Percentiles rank a stretch among this genome's conserved stretches.
Conservation (phyloP, 2,329 filamentous ascomycete species). For the Aspergillus melleus region DNA sequence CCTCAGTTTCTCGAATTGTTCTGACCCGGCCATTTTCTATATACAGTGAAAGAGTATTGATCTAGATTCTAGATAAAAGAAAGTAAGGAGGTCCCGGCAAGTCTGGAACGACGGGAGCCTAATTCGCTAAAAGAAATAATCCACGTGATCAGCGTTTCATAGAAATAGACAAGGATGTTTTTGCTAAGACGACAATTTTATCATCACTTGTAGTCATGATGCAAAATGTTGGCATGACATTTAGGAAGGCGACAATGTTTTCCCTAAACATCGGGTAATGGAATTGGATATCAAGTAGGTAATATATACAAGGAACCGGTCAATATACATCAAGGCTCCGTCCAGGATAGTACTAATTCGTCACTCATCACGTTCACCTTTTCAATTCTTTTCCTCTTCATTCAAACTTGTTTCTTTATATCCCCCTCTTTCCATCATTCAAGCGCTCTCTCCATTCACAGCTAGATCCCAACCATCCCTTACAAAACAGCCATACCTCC, state of each 20-base stretch:
- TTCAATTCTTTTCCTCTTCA: neutral
- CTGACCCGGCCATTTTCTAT: conserved; percentile 38
- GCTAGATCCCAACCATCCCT: neutral
- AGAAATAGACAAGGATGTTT: too few species aligned
- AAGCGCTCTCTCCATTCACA: neutral
- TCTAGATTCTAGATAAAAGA: neutral
- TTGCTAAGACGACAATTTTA: too few species aligned
- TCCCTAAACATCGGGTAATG: too few species aligned
- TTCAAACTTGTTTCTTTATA: neutral
- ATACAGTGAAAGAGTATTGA: neutral
- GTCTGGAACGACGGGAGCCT: neutral
- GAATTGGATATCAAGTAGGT: neutral
- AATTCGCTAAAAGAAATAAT: too few species aligned
- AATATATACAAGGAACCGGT: neutral
- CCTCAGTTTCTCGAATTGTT: conserved; percentile 43
- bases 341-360: neutral
- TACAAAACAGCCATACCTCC: conserved; percentile 36
- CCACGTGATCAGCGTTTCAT: too few species aligned
- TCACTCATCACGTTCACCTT: neutral
- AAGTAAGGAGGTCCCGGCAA: neutral
- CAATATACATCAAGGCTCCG: neutral
- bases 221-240: neutral
- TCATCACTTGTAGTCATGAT: neutral
- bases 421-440: neutral
- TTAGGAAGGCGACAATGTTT: neutral